phyloP scores from a whole-genome alignment of 129 eudicot genomes.

The Lonicera japonica region DNA sequence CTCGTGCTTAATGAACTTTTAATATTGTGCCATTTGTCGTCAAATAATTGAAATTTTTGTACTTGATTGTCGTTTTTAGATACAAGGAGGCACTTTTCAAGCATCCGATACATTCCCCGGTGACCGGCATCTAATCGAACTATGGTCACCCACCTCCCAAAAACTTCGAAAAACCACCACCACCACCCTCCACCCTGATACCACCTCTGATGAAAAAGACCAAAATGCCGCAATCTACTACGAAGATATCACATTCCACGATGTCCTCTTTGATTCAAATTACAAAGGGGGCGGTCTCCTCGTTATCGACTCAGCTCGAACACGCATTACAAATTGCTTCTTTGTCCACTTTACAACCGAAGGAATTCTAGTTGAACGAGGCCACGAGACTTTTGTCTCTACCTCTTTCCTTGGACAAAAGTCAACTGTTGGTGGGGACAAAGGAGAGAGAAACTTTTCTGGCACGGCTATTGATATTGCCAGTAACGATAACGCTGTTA shows the following conservation, averaged over 20 bases:
- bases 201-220: conserved; percentile 19
- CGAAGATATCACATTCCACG: conserved; percentile 59
- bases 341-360: conserved; percentile 58
- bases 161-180: conserved; percentile 10
- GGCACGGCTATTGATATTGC: conserved; percentile 60
- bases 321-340: conserved; percentile 47
- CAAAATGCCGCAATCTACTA: conserved; percentile 33
- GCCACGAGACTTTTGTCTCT: conserved; percentile 72
- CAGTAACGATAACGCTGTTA: conserved; percentile 61
- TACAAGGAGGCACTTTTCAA: conserved; percentile 59
- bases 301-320: conserved; percentile 55
- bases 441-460: conserved; percentile 31
- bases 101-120: conserved; percentile 53
- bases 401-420: conserved; percentile 51
- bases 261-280: conserved; percentile 64
- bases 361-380: conserved; percentile 53
- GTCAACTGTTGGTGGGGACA: conserved; percentile 57
- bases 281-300: conserved; percentile 53
- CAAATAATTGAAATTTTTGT: no score
- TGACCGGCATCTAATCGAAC: conserved; percentile 53
- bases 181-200: background rate
- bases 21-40: no score
- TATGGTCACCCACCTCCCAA: conserved; percentile 36
- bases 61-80: conserved; percentile 22
- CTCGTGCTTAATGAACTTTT: no score